A percentile compares a stretch with the other conserved stretches of the same genome.
Conservation (phyloP, 305 asterid genomes). For the Solanum hybrid region DNA sequence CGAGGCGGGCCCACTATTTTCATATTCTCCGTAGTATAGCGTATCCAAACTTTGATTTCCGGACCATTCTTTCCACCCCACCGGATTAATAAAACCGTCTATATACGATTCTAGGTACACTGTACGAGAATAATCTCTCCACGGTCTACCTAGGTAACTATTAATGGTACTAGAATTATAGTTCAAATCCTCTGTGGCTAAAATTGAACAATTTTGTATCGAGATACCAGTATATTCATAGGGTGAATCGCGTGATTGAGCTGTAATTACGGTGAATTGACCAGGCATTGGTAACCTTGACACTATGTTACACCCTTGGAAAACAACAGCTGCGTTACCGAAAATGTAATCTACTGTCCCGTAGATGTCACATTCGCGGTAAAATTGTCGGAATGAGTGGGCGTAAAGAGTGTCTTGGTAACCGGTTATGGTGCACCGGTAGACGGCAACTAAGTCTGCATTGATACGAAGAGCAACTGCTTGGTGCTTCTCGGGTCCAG, state of each 20-base stretch:
- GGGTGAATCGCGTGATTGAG: constrained; percentile 45
- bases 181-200: constrained; percentile 47
- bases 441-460: constrained; percentile 59
- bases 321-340: constrained; percentile 71
- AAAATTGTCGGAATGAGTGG: constrained; percentile 76
- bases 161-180: constrained; percentile 21
- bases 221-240: constrained; percentile 61
- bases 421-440: constrained; percentile 53
- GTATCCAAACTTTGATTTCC: constrained; percentile 51
- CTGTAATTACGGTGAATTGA: constrained; percentile 62
- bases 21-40: constrained; percentile 71
- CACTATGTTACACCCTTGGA: constrained; percentile 69
- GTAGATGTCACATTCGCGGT: constrained; percentile 64
- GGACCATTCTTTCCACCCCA: constrained; percentile 66
- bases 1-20: constrained; percentile 66
- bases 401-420: constrained; percentile 70
- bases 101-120: constrained; percentile 55
- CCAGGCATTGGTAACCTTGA: constrained; percentile 60
- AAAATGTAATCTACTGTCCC: constrained; percentile 87
- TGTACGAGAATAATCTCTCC: constrained; percentile 57
- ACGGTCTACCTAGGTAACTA: constrained; percentile 76
- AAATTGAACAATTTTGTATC: constrained; percentile 62
- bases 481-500: constrained; percentile 70
- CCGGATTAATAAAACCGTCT: constrained; percentile 35
- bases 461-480: constrained; percentile 82